Conservation (phyloP, 2,329 filamentous ascomycete species). For the Fusarium subtropicale region DNA sequence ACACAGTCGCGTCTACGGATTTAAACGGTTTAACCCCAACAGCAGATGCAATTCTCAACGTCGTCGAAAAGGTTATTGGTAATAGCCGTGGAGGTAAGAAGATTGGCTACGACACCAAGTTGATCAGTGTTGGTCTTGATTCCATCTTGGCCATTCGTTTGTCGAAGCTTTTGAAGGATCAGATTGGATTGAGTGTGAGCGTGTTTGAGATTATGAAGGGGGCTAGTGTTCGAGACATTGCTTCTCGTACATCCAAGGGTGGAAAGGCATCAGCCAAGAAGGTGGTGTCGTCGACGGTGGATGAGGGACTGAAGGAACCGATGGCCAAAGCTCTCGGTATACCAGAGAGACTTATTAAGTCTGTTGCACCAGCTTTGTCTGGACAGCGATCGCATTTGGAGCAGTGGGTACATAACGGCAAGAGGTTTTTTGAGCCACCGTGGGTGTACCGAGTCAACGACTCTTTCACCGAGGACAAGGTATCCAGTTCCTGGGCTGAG, state of each 20-base stretch:
- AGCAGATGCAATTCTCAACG: neutral
- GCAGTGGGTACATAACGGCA: conserved; percentile 24
- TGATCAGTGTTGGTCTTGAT: conserved; percentile 23
- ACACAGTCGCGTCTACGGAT: fast-evolving
- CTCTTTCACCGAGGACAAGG: neutral
- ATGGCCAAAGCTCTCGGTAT: neutral
- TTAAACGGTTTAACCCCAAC: neutral
- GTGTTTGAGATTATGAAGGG: conserved; percentile 34
- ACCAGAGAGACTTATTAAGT: neutral
- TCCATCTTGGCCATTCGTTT: conserved; percentile 29
- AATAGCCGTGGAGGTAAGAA: neutral
- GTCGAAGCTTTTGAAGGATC: conserved; percentile 23
- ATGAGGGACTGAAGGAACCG: neutral
- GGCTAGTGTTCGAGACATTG: conserved; percentile 1
- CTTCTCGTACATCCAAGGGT: neutral
- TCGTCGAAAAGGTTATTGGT: conserved; percentile 13
- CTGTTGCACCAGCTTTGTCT: neutral
- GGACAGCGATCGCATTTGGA: conserved; percentile 21
- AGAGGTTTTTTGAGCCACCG: conserved; percentile 28
- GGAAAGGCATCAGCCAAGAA: neutral
- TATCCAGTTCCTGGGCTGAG: neutral
- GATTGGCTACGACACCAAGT: conserved; percentile 8
- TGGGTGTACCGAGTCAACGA: conserved; percentile 17
- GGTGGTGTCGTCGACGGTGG: fast-evolving
- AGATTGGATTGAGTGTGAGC: neutral